Evolutionary conservation across 148 eudicot genomes (phyloP).

Genomic region (Rhododendron molle): DNA sequence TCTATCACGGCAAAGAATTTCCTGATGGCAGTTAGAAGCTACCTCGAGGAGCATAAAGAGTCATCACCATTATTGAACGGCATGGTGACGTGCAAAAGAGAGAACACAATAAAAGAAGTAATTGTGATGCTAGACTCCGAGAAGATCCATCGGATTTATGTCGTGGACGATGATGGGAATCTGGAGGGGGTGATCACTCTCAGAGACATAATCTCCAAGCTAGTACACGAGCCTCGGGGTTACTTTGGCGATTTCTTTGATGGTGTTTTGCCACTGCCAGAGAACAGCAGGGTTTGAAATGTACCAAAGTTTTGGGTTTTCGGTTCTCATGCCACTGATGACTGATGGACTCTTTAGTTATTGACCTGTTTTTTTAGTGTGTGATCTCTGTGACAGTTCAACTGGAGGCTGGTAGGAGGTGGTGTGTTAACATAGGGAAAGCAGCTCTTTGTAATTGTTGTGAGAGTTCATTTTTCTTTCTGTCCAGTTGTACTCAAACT

Average conservation of each 20-base stretch:
- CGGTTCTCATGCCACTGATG: background rate
- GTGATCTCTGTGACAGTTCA: background rate
- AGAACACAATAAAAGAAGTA: slow-evolving; percentile 59
- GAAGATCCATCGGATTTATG: slow-evolving; percentile 83
- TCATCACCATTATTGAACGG: slow-evolving; percentile 40
- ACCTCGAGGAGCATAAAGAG: slow-evolving; percentile 51
- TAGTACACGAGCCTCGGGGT: slow-evolving; percentile 85
- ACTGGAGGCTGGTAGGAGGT: slow-evolving; percentile 2
- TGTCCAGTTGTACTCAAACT: background rate
- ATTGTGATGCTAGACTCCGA: slow-evolving; percentile 64
- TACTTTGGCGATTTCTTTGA: slow-evolving; percentile 97
- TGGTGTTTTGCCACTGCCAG: slow-evolving; percentile 71
- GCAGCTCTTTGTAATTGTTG: background rate
- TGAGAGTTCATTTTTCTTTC: background rate
- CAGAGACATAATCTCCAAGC: slow-evolving; percentile 92
- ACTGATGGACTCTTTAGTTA: background rate
- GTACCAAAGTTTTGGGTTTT: background rate
- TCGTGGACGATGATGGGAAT: slow-evolving; percentile 59
- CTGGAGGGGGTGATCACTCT: slow-evolving; percentile 83
- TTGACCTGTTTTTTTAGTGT: background rate
- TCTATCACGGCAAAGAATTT: slow-evolving; percentile 90
- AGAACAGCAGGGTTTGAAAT: slow-evolving; percentile 57
- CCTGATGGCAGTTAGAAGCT: slow-evolving; percentile 64
- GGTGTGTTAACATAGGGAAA: background rate
- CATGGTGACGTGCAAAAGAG: slow-evolving; percentile 66